Base-by-base conservation (phyloP, 192 early-diverging fungal genomes). In the Spizellomyces punctatus region DNA sequence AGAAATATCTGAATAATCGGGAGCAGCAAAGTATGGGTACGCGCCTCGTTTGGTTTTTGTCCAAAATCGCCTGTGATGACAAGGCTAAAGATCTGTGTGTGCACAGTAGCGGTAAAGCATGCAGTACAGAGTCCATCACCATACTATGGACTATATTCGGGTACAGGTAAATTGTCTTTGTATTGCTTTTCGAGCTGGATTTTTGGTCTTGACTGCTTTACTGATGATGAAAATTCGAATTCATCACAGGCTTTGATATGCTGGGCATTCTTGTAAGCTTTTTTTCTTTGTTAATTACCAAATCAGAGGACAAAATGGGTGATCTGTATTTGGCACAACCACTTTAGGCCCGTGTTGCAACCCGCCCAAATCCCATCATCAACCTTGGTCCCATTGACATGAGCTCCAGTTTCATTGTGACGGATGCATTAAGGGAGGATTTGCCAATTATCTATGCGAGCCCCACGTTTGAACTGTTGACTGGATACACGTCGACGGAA, bases 331-430 rank as follows among this genome's bases (percentile, higher is more conserved):
- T 6, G 27, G 27, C 27, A 3, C 12, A 5, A 5, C 5, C 17
- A 17, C 4, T 62, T 14, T 10, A 62, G 21, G 46, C 77, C 6
- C 49, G 63, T 14, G 79, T 83, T 6, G 77, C 72, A 50, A 63
- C 67, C 44, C 78, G 89, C 16, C 83, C 85, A 9, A 86, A 86
- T 63, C 88, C 85, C 12, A 82, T 80, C 57, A 79, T 91, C 48
- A 48, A 75, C 49, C 69, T 89, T 10, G 88, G 88, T 4, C 88
- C 88, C 41, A 79, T 89, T 56, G 88, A 89, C 63, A 80, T 87
- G 82, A 73, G 71, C 58, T 89, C 83, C 59, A 78, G 82, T 46
- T 89, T 89, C 60, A 67, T 86, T 17, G 81, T 87, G 16, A 76
- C 81, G 5, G 89, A 90, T 56, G 86, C 87, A 12, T 63, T 72